Percentiles rank a stretch among this genome's conserved stretches.
These are phyloP conservation scores for Yarrowia deformans DNA, from an alignment of 805 yeast species.

Conservation along the genomic window DNA sequence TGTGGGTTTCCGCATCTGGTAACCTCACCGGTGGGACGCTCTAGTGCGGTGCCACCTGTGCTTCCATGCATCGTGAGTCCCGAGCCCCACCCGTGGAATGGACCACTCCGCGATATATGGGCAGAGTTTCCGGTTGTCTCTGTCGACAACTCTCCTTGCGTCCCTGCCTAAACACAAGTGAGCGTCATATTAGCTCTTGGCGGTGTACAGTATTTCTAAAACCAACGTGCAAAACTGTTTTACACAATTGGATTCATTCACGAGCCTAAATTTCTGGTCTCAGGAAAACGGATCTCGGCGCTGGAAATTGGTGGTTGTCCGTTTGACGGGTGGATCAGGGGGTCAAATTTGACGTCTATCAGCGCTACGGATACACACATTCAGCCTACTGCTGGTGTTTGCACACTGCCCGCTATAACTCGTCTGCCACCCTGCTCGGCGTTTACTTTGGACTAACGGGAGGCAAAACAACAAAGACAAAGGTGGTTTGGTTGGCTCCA, in stretches of 20 bases:
- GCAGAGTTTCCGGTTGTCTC: neutral
- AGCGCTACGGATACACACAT: no score
- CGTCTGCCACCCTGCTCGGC: neutral
- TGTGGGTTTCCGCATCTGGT: constrained; percentile 25
- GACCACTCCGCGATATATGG: neutral
- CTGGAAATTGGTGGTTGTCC: no score
- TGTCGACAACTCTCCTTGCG: constrained; percentile 7
- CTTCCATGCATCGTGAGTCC: constrained; percentile 25
- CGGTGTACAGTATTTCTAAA: neutral
- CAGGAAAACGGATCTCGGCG: neutral
- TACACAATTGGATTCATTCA: neutral
- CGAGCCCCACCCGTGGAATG: constrained; percentile 1
- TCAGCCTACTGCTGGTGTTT: no score
- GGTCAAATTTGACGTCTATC: no score
- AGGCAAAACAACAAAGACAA: constrained; percentile 10
- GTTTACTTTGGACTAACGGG: constrained; percentile 9
- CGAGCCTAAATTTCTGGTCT: constrained; percentile 14
- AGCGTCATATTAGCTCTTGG: constrained; percentile 18
- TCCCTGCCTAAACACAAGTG: neutral
- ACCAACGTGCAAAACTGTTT: constrained; percentile 12
- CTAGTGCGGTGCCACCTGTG: constrained; percentile 28
- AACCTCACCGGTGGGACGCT: constrained; percentile 23
- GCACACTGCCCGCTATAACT: neutral
- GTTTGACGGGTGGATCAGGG: no score
- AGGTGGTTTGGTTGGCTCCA: neutral